phyloP scores from a whole-genome alignment of 768 basidiomycete species.

The Tephrocybe sp. region DNA sequence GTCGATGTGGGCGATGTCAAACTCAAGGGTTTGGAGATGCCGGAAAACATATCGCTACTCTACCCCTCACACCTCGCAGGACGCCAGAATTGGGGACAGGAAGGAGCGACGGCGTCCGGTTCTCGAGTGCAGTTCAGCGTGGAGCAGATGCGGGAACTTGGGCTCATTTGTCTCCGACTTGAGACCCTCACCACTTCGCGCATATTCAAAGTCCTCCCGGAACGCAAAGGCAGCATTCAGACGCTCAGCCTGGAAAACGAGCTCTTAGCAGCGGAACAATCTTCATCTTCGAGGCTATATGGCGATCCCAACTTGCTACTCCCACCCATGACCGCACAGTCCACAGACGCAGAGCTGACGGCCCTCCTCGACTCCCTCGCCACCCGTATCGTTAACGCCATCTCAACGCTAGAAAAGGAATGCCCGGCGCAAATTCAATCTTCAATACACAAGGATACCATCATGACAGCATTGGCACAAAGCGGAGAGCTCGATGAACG shows the following conservation, averaged over 20 bases:
- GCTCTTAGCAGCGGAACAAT: slow-evolving; percentile 22
- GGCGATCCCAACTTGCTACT: slow-evolving; percentile 63
- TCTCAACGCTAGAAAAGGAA: slow-evolving; percentile 34
- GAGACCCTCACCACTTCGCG: slow-evolving; percentile 59
- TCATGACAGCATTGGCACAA: slow-evolving; percentile 34
- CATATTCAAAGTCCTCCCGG: slow-evolving; percentile 48
- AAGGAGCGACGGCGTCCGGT: slow-evolving; percentile 33
- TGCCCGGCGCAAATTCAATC: slow-evolving; percentile 16
- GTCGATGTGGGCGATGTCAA: no score
- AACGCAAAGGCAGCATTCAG: slow-evolving; percentile 45
- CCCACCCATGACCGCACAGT: slow-evolving; percentile 66
- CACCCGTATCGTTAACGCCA: slow-evolving; percentile 73
- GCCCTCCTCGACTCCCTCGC: slow-evolving; percentile 74
- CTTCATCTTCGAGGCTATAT: slow-evolving; percentile 39
- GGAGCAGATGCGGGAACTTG: slow-evolving; percentile 73
- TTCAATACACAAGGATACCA: slow-evolving; percentile 23
- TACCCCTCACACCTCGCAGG: slow-evolving; percentile 75
- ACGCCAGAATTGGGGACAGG: slow-evolving; percentile 50
- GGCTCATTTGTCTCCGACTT: slow-evolving; percentile 66
- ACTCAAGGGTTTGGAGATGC: slow-evolving; percentile 89
- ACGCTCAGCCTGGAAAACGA: slow-evolving; percentile 29
- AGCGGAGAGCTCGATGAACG: slow-evolving; percentile 43
- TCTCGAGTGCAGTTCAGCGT: slow-evolving; percentile 66
- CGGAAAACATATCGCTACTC: slow-evolving; percentile 81
- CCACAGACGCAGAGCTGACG: slow-evolving; percentile 70